Evolutionary conservation across 78 protist species (phyloP).

Genomic region (Thecamonas trahens): DNA sequence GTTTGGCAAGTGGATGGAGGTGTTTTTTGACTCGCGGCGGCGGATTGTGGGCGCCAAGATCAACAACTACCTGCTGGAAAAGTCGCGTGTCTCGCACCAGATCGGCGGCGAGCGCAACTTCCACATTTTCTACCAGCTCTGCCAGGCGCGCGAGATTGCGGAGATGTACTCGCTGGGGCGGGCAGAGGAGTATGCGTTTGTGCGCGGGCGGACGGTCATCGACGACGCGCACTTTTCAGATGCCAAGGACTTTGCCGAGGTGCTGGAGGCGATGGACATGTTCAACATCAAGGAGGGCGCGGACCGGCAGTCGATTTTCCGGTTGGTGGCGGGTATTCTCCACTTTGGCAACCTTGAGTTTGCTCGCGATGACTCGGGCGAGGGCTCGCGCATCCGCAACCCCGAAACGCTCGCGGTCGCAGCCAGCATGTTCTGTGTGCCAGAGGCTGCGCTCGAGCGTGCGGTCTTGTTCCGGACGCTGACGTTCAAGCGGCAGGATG

Average conservation of each 20-base stretch:
- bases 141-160: slow-evolving; percentile 49
- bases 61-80: not conserved
- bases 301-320: too few species aligned
- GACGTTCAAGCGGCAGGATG: too few species aligned
- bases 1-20: slow-evolving; percentile 10
- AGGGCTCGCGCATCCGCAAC: too few species aligned
- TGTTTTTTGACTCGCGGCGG: not conserved
- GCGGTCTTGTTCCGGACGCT: too few species aligned
- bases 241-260: too few species aligned
- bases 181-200: too few species aligned
- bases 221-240: too few species aligned
- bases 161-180: not conserved
- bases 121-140: slow-evolving; percentile 42
- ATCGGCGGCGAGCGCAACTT: slow-evolving; percentile 36
- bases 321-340: slow-evolving; percentile 28
- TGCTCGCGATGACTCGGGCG: not conserved
- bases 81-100: slow-evolving; percentile 35
- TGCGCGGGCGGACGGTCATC: too few species aligned
- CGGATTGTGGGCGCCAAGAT: not conserved
- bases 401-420: not conserved
- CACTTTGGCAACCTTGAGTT: slow-evolving; percentile 49
- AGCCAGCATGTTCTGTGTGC: too few species aligned
- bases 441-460: too few species aligned
- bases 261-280: too few species aligned
- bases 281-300: too few species aligned